Evolutionary conservation across 139 green algal genomes (phyloP).

Genomic region (Spirogloea muscicola): DNA sequence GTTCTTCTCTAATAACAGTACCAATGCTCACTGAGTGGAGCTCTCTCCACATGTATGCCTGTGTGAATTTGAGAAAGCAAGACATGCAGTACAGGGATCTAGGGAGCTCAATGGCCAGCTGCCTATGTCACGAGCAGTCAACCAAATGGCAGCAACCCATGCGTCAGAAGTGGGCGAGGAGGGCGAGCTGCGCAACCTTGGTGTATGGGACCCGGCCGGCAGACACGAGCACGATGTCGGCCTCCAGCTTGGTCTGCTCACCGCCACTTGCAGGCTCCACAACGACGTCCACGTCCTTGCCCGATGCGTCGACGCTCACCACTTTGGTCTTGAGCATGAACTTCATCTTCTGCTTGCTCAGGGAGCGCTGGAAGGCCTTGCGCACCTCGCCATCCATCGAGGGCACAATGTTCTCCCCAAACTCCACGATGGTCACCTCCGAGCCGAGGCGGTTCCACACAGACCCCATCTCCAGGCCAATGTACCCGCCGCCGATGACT

Average conservation of each 20-base stretch:
- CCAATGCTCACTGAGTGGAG: too few relatives aligned
- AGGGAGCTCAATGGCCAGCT: too few relatives aligned
- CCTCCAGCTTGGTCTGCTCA: constrained; percentile 61
- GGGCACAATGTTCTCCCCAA: constrained; percentile 79
- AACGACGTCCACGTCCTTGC: constrained; percentile 61
- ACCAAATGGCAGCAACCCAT: too few relatives aligned
- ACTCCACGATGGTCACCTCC: constrained; percentile 95
- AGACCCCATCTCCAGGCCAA: constrained; percentile 94
- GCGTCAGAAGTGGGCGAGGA: too few relatives aligned
- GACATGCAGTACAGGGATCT: too few relatives aligned
- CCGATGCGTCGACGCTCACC: constrained; percentile 57
- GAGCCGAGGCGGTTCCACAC: constrained; percentile 88
- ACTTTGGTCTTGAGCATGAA: constrained; percentile 82
- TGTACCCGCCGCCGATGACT: constrained; percentile 91
- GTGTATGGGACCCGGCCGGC: constrained; percentile 61
- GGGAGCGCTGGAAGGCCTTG: constrained; percentile 75
- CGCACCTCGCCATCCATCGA: constrained; percentile 84
- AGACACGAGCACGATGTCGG: constrained; percentile 88
- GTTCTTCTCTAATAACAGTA: too few relatives aligned
- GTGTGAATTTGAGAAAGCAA: too few relatives aligned
- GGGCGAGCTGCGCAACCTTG: too few relatives aligned
- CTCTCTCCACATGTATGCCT: too few relatives aligned
- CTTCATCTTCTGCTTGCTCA: constrained; percentile 95
- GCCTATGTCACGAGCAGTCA: too few relatives aligned
- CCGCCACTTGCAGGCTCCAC: constrained; percentile 54